phyloP scores from a whole-genome alignment of 352 stramenopile species.

The Aphanomyces euteiches region DNA sequence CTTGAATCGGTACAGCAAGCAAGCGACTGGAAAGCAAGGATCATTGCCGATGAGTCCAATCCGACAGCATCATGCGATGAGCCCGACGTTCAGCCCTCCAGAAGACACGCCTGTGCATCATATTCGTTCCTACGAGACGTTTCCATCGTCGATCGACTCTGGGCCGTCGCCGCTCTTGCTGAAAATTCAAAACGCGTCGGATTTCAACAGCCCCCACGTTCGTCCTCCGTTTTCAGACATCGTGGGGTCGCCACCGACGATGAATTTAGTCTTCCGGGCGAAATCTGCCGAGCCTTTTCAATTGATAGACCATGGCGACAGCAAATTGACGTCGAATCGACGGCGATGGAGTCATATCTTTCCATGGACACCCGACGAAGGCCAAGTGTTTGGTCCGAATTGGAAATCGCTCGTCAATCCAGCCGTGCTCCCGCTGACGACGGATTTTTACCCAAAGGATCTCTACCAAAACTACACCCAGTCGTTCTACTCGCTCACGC shows the following conservation, averaged over 20 bases:
- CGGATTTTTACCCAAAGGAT: slow-evolving; percentile 80
- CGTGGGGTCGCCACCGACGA: neutral
- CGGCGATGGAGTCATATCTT: slow-evolving; percentile 96
- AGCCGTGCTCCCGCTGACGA: slow-evolving; percentile 90
- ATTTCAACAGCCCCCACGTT: slow-evolving; percentile 15
- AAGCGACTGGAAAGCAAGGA: slow-evolving; percentile 3
- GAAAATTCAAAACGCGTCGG: slow-evolving; percentile 12
- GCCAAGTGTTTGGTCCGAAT: slow-evolving; percentile 79
- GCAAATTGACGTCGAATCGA: slow-evolving; percentile 74
- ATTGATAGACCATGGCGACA: neutral
- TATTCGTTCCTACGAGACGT: neutral
- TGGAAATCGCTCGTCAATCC: slow-evolving; percentile 95
- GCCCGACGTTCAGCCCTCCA: neutral
- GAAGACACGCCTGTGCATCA: neutral
- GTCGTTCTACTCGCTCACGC: slow-evolving; percentile 77
- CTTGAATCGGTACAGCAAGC: slow-evolving; percentile 2
- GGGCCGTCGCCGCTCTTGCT: neutral
- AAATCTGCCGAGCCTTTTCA: slow-evolving; percentile 1
- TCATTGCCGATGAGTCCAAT: slow-evolving; percentile 2
- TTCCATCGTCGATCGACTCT: slow-evolving; percentile 22
- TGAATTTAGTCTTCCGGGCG: no score
- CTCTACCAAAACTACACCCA: slow-evolving; percentile 61
- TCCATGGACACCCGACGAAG: slow-evolving; percentile 57
- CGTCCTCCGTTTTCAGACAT: slow-evolving; percentile 11
- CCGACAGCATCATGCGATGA: neutral